Evolutionary conservation across 1,284 basidiomycete species (phyloP).

Genomic region (Moniliophthora roreri): DNA sequence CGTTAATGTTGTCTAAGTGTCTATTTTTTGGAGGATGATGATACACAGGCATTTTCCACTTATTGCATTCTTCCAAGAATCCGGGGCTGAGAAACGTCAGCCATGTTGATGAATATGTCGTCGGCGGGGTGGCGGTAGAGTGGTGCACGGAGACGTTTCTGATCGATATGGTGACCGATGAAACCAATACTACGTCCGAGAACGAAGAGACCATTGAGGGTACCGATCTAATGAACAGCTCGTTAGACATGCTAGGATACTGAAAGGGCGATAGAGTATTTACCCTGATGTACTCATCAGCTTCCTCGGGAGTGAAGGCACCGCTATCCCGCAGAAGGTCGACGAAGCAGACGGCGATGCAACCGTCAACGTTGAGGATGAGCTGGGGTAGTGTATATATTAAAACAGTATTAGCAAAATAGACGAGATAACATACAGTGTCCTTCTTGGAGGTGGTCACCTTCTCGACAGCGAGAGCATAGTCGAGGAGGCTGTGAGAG

Average conservation of each 20-base stretch:
- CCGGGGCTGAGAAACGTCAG: slow-evolving; percentile 74
- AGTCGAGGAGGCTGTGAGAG: slow-evolving; percentile 89
- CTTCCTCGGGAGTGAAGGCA: slow-evolving; percentile 95
- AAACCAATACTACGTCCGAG: slow-evolving; percentile 97
- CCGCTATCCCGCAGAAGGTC: slow-evolving; percentile 92
- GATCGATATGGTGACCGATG: slow-evolving; percentile 93
- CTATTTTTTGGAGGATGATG: no score
- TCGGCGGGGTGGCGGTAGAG: slow-evolving; percentile 91
- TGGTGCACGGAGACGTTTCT: slow-evolving; percentile 91
- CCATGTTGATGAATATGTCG: slow-evolving; percentile 87
- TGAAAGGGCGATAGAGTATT: background rate
- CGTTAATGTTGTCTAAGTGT: no score
- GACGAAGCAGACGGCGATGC: slow-evolving; percentile 97
- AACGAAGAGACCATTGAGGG: slow-evolving; percentile 95
- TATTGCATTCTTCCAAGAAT: slow-evolving; percentile 62
- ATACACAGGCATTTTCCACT: background rate
- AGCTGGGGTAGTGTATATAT: slow-evolving; percentile 39
- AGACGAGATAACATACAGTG: slow-evolving; percentile 56
- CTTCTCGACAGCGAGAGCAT: slow-evolving; percentile 97
- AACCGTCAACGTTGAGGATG: slow-evolving; percentile 96
- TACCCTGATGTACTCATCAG: slow-evolving; percentile 93
- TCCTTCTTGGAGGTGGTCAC: slow-evolving; percentile 99
- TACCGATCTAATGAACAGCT: slow-evolving; percentile 59
- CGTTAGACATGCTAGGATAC: background rate
- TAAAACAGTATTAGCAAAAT: slow-evolving; percentile 12